Evolutionary conservation across 1,139 yeast genomes (phyloP).

Genomic region (Yamadazyma triangularis): DNA sequence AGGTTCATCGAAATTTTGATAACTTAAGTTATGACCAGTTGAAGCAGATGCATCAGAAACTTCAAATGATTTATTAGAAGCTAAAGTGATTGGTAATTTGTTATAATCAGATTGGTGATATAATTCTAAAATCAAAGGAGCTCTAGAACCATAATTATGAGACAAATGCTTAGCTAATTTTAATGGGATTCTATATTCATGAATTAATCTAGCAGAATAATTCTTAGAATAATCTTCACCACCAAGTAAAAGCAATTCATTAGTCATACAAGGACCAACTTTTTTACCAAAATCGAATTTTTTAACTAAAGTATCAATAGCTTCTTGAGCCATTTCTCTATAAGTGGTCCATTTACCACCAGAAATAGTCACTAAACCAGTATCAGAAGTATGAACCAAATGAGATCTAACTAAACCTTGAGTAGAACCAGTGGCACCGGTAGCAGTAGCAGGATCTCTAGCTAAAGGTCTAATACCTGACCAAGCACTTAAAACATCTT

Average conservation of each 20-base stretch:
- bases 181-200: constrained; percentile 70
- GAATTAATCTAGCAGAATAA: constrained; percentile 75
- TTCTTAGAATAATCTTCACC: constrained; percentile 66
- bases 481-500: constrained; percentile 94
- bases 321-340: constrained; percentile 97
- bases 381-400: constrained; percentile 64
- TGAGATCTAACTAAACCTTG: constrained; percentile 87
- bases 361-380: constrained; percentile 81
- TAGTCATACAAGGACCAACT: constrained; percentile 59
- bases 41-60: constrained; percentile 33
- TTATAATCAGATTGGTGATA: constrained; percentile 50
- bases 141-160: constrained; percentile 85
- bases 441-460: constrained; percentile 69
- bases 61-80: constrained; percentile 32
- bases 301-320: constrained; percentile 70
- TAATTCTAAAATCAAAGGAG: constrained; percentile 71
- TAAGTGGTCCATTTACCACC: constrained; percentile 99
- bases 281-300: constrained; percentile 37
- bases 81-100: constrained; percentile 60
- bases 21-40: constrained; percentile 34
- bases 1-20: constrained; percentile 70
- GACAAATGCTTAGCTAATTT: constrained; percentile 80
- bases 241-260: constrained; percentile 63
- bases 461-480: constrained; percentile 95
- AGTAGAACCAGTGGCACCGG: constrained; percentile 36